Conservation (phyloP, 2,329 filamentous ascomycete genomes). For the Calonectria hawksworthii region DNA sequence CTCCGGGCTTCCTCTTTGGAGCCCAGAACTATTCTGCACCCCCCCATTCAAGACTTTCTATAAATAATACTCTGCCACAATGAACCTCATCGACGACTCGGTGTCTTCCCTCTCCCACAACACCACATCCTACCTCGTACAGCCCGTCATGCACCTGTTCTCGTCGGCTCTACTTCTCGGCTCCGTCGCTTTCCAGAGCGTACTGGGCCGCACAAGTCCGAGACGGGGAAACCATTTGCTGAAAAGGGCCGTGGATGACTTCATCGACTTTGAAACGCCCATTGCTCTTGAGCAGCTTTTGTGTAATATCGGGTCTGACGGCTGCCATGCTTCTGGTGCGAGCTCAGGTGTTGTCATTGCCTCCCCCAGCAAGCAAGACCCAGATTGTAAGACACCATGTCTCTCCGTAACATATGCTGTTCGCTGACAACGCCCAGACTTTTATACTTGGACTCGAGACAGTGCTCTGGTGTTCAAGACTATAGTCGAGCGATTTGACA, state of each 20-base stretch:
- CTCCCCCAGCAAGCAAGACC: slow-evolving; percentile 65
- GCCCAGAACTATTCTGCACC: neutral
- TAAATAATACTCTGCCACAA: slow-evolving; percentile 36
- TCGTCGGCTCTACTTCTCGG: slow-evolving; percentile 65
- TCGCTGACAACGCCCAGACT: slow-evolving; percentile 66
- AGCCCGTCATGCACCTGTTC: slow-evolving; percentile 65
- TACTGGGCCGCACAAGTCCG: slow-evolving; percentile 60
- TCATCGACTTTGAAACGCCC: slow-evolving; percentile 65
- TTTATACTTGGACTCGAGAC: slow-evolving; percentile 85
- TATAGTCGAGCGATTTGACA: slow-evolving; percentile 75
- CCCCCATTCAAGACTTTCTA: slow-evolving; percentile 30
- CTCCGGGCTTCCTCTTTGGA: slow-evolving; percentile 38
- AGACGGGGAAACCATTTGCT: slow-evolving; percentile 51
- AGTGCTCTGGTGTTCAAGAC: slow-evolving; percentile 78
- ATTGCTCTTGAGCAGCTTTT: slow-evolving; percentile 66
- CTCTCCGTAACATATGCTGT: neutral
- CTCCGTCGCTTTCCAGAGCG: slow-evolving; percentile 64
- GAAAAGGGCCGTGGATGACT: slow-evolving; percentile 66
- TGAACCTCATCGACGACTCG: slow-evolving; percentile 44
- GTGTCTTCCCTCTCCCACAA: slow-evolving; percentile 47
- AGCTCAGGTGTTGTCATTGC: slow-evolving; percentile 68
- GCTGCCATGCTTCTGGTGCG: slow-evolving; percentile 64
- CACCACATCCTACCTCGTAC: slow-evolving; percentile 45
- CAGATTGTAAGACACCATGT: slow-evolving; percentile 64
- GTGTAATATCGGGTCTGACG: slow-evolving; percentile 71